These are phyloP conservation scores for Smittium culicis DNA, from an alignment of 371 early-diverging fungal species.

Conservation along the genomic window DNA sequence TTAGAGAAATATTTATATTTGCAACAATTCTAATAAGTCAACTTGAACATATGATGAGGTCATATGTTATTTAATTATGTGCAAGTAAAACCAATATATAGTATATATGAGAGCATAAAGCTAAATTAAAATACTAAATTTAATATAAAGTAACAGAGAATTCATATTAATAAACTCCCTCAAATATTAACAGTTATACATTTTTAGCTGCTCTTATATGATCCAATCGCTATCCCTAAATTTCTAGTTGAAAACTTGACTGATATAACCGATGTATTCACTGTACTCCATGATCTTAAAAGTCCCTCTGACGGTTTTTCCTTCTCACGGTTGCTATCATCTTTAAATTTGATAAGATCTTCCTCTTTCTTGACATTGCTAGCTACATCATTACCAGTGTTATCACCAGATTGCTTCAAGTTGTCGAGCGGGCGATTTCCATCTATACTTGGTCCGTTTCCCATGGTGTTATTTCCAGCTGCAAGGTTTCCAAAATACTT, in stretches of 20 bases:
- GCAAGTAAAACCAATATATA: too few relatives aligned
- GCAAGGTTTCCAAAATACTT: too few relatives aligned
- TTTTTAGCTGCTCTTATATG: slow-evolving; percentile 23
- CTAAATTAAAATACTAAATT: not conserved
- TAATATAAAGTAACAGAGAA: not conserved
- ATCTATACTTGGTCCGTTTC: not conserved
- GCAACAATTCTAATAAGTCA: too few relatives aligned
- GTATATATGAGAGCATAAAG: too few relatives aligned
- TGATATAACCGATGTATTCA: slow-evolving; percentile 80
- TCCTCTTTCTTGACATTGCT: slow-evolving; percentile 11
- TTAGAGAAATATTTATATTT: too few relatives aligned
- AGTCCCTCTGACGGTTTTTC: slow-evolving; percentile 42
- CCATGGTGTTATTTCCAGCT: slow-evolving; percentile 3
- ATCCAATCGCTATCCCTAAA: slow-evolving; percentile 61
- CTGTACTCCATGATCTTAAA: slow-evolving; percentile 76
- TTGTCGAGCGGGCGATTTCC: not conserved
- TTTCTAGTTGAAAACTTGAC: slow-evolving; percentile 85
- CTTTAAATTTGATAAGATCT: slow-evolving; percentile 26
- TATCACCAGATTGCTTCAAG: not conserved
- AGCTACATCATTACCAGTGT: not conserved
- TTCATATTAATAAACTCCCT: not conserved
- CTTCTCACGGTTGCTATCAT: slow-evolving; percentile 21
- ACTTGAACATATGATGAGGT: too few relatives aligned
- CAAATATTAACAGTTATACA: not conserved
- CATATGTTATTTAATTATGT: too few relatives aligned